Base-by-base conservation (phyloP, 2,329 filamentous ascomycete species). In the Talaromyces marneffei region DNA sequence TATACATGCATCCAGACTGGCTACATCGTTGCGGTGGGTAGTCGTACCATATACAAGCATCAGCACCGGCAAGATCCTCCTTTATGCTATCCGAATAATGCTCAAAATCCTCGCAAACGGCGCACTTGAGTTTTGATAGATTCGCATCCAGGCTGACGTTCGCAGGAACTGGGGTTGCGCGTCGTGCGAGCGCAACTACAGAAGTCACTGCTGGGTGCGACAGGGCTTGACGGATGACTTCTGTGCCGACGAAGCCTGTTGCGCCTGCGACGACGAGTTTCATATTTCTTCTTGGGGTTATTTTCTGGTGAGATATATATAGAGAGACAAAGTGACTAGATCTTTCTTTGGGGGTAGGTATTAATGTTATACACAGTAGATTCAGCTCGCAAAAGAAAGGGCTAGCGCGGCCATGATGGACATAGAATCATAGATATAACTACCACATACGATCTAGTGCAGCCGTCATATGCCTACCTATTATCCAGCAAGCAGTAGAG, bases 201-300 rank as follows among this genome's bases (percentile, higher is more conserved):
- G 69, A 70, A 4, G 68, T 72, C 53, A 75, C 65, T 25, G 58
- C 54, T 1, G 70, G 66, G 37, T 69, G 62, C 8, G 33, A 63
- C 27, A 77, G 64, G 23, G 68, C 70, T 67, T 76, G 73, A 10
- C 69, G 68, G 57, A 78, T 67, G 56, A 76, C 52, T 61, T 77
- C 73, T 6, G 67, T 71, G 20, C 69, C 73, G 6, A 76, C 66
- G 33, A 74, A 73, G 10, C 74, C 71, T 4, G 71, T 75, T 0
- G 71, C 69, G 9, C 72, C 74, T 23, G 70, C 67, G 48, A 76
- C 57, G 20, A 77, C 68, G 53, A 76, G 68, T 57, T 75, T 77
- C 73, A 77, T 76, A n/a, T 8, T 20, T 59, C 8, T 23, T 25
- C 12, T 44, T 23, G 3, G 10, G 40, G 18, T 5, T 23, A 3